Evolutionary conservation across 768 basidiomycete species (phyloP).

Genomic region (Lentinula raphanica): DNA sequence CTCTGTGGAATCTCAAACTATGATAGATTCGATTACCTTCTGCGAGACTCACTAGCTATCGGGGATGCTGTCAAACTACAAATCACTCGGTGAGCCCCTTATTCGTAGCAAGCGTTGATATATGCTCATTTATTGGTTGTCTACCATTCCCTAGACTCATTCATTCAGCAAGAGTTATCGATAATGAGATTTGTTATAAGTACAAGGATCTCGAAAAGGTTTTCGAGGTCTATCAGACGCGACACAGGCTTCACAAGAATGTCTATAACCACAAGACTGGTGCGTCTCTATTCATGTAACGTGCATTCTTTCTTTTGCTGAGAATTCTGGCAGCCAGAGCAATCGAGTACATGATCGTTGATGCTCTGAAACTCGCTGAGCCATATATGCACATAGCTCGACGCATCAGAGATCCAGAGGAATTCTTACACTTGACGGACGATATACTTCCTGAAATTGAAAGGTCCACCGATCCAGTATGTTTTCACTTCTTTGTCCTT

Average conservation of each 20-base stretch:
- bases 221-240: conserved; percentile 66
- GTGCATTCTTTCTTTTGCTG: background rate
- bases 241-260: conserved; percentile 77
- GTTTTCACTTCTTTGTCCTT: conserved; percentile 12
- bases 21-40: conserved; percentile 75
- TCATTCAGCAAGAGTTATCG: conserved; percentile 67
- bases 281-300: conserved; percentile 19
- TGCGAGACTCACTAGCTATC: conserved; percentile 67
- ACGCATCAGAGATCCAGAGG: conserved; percentile 49
- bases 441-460: conserved; percentile 60
- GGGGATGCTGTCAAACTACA: conserved; percentile 57
- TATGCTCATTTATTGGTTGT: background rate
- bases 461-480: conserved; percentile 42
- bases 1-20: background rate
- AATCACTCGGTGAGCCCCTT: conserved; percentile 35
- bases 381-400: conserved; percentile 55
- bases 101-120: background rate
- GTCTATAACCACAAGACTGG: conserved; percentile 82
- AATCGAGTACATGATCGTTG: conserved; percentile 83
- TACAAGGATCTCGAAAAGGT: conserved; percentile 78
- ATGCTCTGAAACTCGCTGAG: conserved; percentile 66
- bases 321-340: conserved; percentile 49
- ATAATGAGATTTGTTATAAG: conserved; percentile 72
- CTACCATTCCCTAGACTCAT: conserved; percentile 45
- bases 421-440: conserved; percentile 65